Percentiles rank a stretch among this genome's conserved stretches.
Evolutionary conservation across 805 yeast genomes (phyloP).

Genomic region (Barnettozyma botsteinii): DNA sequence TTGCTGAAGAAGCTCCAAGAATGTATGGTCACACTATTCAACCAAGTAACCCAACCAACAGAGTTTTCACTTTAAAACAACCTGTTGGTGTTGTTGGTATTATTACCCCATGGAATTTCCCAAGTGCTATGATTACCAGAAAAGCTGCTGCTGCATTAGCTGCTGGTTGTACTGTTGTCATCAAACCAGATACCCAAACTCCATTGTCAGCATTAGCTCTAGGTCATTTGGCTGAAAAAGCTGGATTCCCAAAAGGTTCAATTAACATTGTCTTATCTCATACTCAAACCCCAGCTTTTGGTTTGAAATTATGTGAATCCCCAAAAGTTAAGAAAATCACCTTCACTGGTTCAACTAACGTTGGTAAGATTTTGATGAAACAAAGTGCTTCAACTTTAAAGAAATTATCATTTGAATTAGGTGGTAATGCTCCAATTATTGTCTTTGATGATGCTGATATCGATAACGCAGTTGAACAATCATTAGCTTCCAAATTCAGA

Average conservation of each 20-base stretch:
- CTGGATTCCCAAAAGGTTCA: slow-evolving; percentile 57
- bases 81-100: slow-evolving; percentile 62
- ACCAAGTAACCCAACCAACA: slow-evolving; percentile 44
- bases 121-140: slow-evolving; percentile 61
- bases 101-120: slow-evolving; percentile 65
- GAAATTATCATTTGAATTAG: slow-evolving; percentile 57
- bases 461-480: slow-evolving; percentile 47
- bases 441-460: slow-evolving; percentile 57
- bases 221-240: slow-evolving; percentile 48
- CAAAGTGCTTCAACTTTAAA: slow-evolving; percentile 54
- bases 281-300: slow-evolving; percentile 47
- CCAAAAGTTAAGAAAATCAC: slow-evolving; percentile 48
- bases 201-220: slow-evolving; percentile 57
- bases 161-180: slow-evolving; percentile 56
- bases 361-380: slow-evolving; percentile 54
- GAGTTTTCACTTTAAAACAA: slow-evolving; percentile 49
- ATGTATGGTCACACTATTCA: slow-evolving; percentile 52
- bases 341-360: slow-evolving; percentile 60
- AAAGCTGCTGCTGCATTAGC: slow-evolving; percentile 62
- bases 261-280: slow-evolving; percentile 47
- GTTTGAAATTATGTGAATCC: slow-evolving; percentile 44
- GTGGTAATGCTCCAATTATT: slow-evolving; percentile 63
- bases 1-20: slow-evolving; percentile 59
- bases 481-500: slow-evolving; percentile 52
- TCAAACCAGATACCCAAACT: slow-evolving; percentile 58